Conservation (phyloP, 2,329 filamentous ascomycete genomes). For the Paracoccidioides brasiliensis region DNA sequence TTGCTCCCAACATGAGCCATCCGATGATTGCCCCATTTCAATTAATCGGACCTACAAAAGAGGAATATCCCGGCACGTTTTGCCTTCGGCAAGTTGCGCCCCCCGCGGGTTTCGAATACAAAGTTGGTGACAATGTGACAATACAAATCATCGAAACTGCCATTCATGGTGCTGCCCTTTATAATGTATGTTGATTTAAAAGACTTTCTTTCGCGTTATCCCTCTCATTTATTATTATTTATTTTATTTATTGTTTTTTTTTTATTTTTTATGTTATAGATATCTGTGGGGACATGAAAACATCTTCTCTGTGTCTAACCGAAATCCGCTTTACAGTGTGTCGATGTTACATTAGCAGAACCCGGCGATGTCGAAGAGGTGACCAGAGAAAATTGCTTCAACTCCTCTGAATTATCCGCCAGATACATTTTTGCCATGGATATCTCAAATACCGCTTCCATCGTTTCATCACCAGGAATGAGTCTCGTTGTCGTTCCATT, state of each 20-base stretch:
- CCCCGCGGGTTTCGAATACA: constrained; percentile 56
- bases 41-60: constrained; percentile 66
- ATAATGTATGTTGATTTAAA: constrained; percentile 47
- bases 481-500: constrained; percentile 16
- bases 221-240: not conserved
- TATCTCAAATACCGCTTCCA: constrained; percentile 8
- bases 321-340: constrained; percentile 50
- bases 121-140: constrained; percentile 75
- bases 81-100: constrained; percentile 84
- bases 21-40: constrained; percentile 70
- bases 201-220: too few relatives aligned
- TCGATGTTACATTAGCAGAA: constrained; percentile 84
- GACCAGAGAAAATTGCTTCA: constrained; percentile 76
- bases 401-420: constrained; percentile 40
- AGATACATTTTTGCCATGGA: constrained; percentile 8
- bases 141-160: constrained; percentile 80
- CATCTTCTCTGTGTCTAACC: not conserved
- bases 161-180: constrained; percentile 69
- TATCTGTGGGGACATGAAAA: not conserved
- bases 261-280: not conserved
- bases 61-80: constrained; percentile 75
- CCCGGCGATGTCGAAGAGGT: constrained; percentile 62
- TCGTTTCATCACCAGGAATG: constrained; percentile 4
- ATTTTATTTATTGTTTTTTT: not conserved
- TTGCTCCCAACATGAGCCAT: constrained; percentile 77